A percentile compares a stretch with the other conserved stretches of the same genome.
phyloP scores from a whole-genome alignment of 2,329 filamentous ascomycete species.

The Thielaviopsis euricoi region DNA sequence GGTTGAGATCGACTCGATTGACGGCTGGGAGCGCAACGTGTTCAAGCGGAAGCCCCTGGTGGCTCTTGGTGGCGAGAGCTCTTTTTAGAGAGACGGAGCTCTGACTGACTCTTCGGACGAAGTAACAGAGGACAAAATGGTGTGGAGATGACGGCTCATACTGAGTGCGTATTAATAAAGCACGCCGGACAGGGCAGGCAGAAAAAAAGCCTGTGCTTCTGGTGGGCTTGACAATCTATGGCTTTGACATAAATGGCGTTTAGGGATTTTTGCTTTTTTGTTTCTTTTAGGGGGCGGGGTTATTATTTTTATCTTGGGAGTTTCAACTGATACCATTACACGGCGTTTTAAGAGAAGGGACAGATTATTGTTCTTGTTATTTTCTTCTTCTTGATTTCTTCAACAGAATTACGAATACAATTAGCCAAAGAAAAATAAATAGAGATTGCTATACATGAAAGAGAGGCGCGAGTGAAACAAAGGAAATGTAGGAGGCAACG shows the following conservation, averaged over 20 bases:
- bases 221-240: background rate
- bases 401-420: background rate
- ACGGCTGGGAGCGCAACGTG: conserved; percentile 45
- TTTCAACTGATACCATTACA: conserved; percentile 1
- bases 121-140: background rate
- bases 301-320: background rate
- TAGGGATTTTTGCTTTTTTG: too few species aligned
- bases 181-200: background rate
- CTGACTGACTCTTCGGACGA: background rate
- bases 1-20: conserved; percentile 34
- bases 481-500: background rate
- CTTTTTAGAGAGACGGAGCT: conserved; percentile 6
- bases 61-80: background rate
- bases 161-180: background rate
- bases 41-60: conserved; percentile 30
- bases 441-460: too few species aligned
- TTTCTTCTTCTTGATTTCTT: background rate
- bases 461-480: too few species aligned
- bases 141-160: background rate
- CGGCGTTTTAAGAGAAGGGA: background rate
- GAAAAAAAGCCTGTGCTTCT: background rate
- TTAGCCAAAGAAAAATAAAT: too few species aligned
- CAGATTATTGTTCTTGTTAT: background rate
- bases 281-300: background rate
- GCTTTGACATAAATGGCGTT: background rate